phyloP scores from a whole-genome alignment of 371 early-diverging fungal species.

The Zychaea mexicana region DNA sequence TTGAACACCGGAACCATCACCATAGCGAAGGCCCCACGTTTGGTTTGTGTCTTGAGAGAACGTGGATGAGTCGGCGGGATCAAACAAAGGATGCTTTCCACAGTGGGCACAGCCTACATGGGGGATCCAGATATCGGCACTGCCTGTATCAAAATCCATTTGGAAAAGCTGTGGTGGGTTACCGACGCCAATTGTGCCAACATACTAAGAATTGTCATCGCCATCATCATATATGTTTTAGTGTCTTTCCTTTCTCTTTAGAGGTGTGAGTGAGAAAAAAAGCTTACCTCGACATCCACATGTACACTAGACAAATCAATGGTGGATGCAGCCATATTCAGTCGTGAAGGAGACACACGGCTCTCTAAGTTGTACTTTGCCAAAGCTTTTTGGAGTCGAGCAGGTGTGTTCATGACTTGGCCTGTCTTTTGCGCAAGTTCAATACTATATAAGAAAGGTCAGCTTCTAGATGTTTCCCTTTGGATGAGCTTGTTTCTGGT shows the following conservation, averaged over 20 bases:
- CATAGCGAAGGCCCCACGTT: conserved; percentile 44
- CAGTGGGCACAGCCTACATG: conserved; percentile 33
- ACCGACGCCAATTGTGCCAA: conserved; percentile 54
- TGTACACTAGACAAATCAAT: conserved; percentile 32
- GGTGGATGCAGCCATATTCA: conserved; percentile 18
- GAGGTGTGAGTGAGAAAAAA: background rate
- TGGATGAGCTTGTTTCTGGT: no score
- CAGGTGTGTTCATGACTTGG: conserved; percentile 28
- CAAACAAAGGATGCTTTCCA: conserved; percentile 27
- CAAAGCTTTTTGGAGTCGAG: conserved; percentile 24
- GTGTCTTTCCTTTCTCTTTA: no score
- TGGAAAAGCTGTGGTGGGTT: conserved; percentile 56
- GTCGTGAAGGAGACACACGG: conserved; percentile 8
- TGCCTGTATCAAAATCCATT: conserved; percentile 61
- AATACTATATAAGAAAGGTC: conserved; percentile 18
- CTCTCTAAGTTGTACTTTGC: conserved; percentile 35
- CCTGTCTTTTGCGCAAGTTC: conserved; percentile 23
- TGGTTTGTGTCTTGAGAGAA: conserved; percentile 15
- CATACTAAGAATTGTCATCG: no score
- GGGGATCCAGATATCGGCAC: conserved; percentile 58
- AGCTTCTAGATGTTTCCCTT: background rate
- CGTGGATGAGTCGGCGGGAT: conserved; percentile 23
- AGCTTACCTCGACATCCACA: conserved; percentile 40
- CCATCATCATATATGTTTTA: background rate
- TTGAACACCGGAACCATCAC: conserved; percentile 54